phyloP scores from a whole-genome alignment of 2,329 filamentous ascomycete genomes.

The Fusarium luffae region DNA sequence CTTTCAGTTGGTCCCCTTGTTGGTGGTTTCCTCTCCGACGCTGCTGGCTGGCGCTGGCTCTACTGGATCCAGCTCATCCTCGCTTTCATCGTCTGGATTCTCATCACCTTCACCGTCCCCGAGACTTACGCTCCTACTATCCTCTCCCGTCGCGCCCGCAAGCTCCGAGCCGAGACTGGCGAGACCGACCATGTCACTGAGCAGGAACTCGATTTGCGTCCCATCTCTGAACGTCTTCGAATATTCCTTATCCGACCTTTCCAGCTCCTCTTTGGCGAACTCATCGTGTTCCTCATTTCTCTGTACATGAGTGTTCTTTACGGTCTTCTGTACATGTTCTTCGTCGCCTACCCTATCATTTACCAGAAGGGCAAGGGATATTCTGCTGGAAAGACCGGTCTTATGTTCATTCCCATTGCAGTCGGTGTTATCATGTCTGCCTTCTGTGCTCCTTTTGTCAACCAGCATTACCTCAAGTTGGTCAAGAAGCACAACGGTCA shows the following conservation, averaged over 20 bases:
- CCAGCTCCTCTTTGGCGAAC: slow-evolving; percentile 84
- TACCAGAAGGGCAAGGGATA: slow-evolving; percentile 86
- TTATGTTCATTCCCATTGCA: slow-evolving; percentile 89
- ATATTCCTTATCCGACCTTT: slow-evolving; percentile 86
- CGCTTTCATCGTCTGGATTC: slow-evolving; percentile 72
- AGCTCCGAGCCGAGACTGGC: slow-evolving; percentile 76
- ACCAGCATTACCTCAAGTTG: slow-evolving; percentile 80
- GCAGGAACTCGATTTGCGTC: slow-evolving; percentile 79
- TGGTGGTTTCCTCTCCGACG: slow-evolving; percentile 80
- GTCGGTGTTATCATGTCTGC: slow-evolving; percentile 78
- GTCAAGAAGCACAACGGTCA: slow-evolving; percentile 72
- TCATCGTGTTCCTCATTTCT: slow-evolving; percentile 85
- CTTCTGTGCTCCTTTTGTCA: slow-evolving; percentile 75
- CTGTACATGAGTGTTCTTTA: slow-evolving; percentile 89
- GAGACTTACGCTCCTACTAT: slow-evolving; percentile 89
- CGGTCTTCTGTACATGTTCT: slow-evolving; percentile 81
- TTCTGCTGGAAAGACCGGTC: slow-evolving; percentile 75
- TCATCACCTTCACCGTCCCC: slow-evolving; percentile 89
- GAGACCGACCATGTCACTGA: slow-evolving; percentile 79
- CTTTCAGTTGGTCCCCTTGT: slow-evolving; percentile 72
- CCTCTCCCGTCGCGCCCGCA: slow-evolving; percentile 75
- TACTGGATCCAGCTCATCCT: slow-evolving; percentile 90
- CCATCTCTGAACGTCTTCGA: slow-evolving; percentile 73
- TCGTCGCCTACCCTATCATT: slow-evolving; percentile 75
- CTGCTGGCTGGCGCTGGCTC: slow-evolving; percentile 81